These are phyloP conservation scores for Phytophthora uliginosa DNA, from an alignment of 352 stramenopile species.

Conservation along the genomic window DNA sequence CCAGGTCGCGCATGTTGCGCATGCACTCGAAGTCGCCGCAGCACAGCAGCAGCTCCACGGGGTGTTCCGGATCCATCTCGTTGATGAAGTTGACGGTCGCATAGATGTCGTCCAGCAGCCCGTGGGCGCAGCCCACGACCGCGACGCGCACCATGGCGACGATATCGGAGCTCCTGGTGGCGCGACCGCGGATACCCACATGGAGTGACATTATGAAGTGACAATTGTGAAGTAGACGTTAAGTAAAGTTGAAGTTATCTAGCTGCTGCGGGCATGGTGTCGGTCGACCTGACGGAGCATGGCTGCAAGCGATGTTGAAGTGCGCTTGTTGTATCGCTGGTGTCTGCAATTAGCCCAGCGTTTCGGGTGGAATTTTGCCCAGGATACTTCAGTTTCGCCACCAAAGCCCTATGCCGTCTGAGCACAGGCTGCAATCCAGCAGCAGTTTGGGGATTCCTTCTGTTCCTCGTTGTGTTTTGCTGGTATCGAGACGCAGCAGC, in stretches of 20 bases:
- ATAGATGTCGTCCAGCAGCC: constrained; percentile 99
- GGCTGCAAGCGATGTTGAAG: neutral
- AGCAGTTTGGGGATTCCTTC: neutral
- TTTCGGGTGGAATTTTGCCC: constrained; percentile 27
- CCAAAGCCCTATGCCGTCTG: neutral
- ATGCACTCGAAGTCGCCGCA: constrained; percentile 99
- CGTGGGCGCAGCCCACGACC: constrained; percentile 99
- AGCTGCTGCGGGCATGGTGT: neutral
- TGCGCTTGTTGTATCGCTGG: neutral
- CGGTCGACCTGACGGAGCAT: no score
- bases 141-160: constrained; percentile 82
- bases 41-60: constrained; percentile 97
- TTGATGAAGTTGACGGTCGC: constrained; percentile 94
- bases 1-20: constrained; percentile 95
- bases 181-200: neutral
- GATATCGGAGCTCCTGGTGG: neutral
- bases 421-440: neutral
- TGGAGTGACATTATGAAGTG: neutral
- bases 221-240: neutral
- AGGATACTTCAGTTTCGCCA: constrained; percentile 18
- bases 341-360: constrained; percentile 5
- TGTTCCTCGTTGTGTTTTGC: constrained; percentile 1
- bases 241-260: neutral
- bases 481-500: neutral
- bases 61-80: constrained; percentile 72